These are phyloP conservation scores for Eimeria necatrix DNA, from an alignment of 169 alveolate species.

Conservation along the genomic window DNA sequence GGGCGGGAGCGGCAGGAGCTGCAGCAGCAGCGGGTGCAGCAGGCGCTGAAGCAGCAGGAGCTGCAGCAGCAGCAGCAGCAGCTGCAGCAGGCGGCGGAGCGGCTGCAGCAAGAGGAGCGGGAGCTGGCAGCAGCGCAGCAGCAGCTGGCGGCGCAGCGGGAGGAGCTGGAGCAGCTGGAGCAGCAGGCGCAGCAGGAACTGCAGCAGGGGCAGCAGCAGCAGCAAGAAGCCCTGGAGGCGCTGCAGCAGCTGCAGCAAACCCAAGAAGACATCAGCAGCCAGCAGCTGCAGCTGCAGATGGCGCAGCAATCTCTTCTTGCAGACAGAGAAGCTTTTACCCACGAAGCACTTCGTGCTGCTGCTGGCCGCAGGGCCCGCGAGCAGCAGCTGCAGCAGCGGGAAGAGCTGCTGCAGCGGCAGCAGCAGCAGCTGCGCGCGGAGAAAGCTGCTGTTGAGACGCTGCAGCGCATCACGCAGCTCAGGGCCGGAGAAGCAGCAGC, in stretches of 20 bases:
- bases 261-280: neutral
- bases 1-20: neutral
- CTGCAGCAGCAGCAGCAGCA: conserved; percentile 59
- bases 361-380: neutral
- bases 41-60: neutral
- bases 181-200: neutral
- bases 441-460: neutral
- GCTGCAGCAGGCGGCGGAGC: neutral
- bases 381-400: conserved; percentile 26
- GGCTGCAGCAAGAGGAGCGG: neutral
- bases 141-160: neutral
- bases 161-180: conserved; percentile 37
- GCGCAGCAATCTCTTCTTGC: neutral
- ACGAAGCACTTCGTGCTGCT: neutral
- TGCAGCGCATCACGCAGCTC: neutral
- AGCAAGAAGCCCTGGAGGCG: neutral
- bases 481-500: conserved; percentile 10
- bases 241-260: conserved; percentile 13
- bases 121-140: neutral
- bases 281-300: conserved; percentile 22
- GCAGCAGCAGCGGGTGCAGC: conserved; percentile 40
- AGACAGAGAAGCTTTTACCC: neutral
- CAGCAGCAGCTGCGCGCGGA: neutral
- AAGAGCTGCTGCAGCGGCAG: conserved; percentile 51
- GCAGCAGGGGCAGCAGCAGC: conserved; percentile 26